phyloP scores from a whole-genome alignment of 768 basidiomycete genomes.

The Lactifluus rugatus region DNA sequence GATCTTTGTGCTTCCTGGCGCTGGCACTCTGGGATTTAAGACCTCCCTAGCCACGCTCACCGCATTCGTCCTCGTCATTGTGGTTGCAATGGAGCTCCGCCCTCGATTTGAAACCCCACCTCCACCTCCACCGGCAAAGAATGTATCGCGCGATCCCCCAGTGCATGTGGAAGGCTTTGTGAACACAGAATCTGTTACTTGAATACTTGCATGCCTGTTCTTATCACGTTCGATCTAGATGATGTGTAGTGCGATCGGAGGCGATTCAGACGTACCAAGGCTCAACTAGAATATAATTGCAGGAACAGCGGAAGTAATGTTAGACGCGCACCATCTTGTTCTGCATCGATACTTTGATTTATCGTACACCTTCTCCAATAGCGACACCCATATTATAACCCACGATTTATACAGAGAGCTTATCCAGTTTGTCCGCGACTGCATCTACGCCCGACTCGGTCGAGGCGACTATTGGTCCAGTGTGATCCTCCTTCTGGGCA shows the following conservation, averaged over 20 bases:
- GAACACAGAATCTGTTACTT: slow-evolving; percentile 11
- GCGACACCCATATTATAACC: slow-evolving; percentile 15
- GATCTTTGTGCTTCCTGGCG: background rate
- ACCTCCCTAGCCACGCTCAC: slow-evolving; percentile 43
- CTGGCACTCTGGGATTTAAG: background rate
- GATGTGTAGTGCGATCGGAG: background rate
- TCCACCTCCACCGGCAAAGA: slow-evolving; percentile 23
- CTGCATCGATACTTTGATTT: slow-evolving; percentile 2
- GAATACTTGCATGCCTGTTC: background rate
- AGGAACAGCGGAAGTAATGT: background rate
- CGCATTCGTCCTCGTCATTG: slow-evolving; percentile 58
- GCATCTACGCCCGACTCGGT: slow-evolving; percentile 25
- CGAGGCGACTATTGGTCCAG: background rate
- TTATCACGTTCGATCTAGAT: background rate
- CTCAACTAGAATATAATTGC: background rate
- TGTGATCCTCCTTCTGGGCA: slow-evolving; percentile 14
- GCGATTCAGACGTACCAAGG: background rate
- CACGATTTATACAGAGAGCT: slow-evolving; percentile 36
- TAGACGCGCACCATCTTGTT: background rate
- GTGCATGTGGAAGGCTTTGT: slow-evolving; percentile 3
- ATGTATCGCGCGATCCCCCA: background rate
- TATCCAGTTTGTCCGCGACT: slow-evolving; percentile 44
- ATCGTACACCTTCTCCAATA: slow-evolving; percentile 13
- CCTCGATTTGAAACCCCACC: slow-evolving; percentile 32
- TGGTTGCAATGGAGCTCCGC: slow-evolving; percentile 61